Evolutionary conservation across 768 basidiomycete genomes (phyloP).

Genomic region (Hirschioporus abietinus): DNA sequence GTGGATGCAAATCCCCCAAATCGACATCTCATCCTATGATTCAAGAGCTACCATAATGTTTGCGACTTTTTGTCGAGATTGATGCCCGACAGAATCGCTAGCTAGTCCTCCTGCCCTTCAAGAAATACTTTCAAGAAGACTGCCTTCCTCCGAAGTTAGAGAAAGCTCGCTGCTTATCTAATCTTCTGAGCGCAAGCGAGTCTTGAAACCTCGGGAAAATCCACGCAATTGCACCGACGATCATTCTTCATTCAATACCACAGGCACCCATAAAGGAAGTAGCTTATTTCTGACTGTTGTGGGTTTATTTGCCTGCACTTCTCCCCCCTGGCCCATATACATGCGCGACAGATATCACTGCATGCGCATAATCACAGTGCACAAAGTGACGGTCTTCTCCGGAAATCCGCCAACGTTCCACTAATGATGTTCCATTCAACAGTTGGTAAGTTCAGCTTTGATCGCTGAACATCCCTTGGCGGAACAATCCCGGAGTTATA

Average conservation of each 20-base stretch:
- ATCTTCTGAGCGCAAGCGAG: neutral
- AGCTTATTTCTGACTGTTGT: neutral
- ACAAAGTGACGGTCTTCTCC: neutral
- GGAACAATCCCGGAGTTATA: neutral
- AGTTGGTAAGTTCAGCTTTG: too few species aligned
- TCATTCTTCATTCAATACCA: neutral
- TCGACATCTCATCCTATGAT: neutral
- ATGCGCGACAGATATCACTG: neutral
- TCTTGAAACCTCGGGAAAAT: neutral
- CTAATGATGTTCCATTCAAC: neutral
- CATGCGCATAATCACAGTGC: neutral
- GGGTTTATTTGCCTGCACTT: neutral
- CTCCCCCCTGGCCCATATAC: neutral
- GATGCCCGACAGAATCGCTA: neutral
- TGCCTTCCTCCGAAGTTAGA: neutral
- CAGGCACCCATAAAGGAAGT: neutral
- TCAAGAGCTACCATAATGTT: neutral
- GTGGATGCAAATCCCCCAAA: neutral
- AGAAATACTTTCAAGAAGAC: neutral
- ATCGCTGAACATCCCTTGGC: neutral
- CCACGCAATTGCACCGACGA: neutral
- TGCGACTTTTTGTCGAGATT: neutral
- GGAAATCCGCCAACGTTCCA: neutral
- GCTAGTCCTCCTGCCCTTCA: neutral
- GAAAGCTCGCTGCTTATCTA: neutral